A percentile compares a stretch with the other conserved stretches of the same genome.
Evolutionary conservation across 495 filamentous ascomycete genomes (phyloP).

Genomic region (Tuber umbilicatum): DNA sequence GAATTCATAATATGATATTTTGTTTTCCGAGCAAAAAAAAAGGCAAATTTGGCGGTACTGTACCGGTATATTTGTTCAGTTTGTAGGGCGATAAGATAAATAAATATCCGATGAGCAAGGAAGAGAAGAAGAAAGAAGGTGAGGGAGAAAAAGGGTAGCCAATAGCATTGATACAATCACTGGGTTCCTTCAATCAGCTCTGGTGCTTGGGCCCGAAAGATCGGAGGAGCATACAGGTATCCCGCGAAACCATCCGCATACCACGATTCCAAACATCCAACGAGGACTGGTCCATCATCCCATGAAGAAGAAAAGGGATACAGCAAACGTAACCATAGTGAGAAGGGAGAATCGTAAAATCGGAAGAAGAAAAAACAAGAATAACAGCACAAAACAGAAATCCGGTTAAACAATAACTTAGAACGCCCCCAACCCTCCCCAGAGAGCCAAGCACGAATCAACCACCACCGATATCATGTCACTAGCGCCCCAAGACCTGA

Average conservation of each 20-base stretch:
- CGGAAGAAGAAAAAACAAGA: conserved; percentile 12
- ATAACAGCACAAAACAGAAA: conserved; percentile 8
- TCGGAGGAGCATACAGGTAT: conserved; percentile 10
- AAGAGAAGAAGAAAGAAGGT: conserved; percentile 2
- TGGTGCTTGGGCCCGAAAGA: background rate
- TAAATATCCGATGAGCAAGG: conserved; percentile 6
- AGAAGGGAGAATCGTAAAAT: conserved; percentile 17
- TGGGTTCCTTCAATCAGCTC: conserved; percentile 7
- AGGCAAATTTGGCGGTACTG: background rate
- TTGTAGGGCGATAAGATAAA: background rate
- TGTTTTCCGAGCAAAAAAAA: background rate
- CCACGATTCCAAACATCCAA: background rate
- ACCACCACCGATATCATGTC: conserved; percentile 10
- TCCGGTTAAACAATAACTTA: conserved; percentile 1
- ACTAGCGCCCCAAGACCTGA: background rate
- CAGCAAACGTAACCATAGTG: conserved; percentile 9
- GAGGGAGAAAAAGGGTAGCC: conserved; percentile 4
- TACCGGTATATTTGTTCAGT: conserved; percentile 6
- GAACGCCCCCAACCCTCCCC: conserved; percentile 17
- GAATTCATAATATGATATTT: conserved; percentile 1
- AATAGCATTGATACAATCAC: background rate
- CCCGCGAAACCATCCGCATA: background rate
- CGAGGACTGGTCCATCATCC: background rate
- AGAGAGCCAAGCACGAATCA: conserved; percentile 20
- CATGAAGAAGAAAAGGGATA: background rate